Percentiles rank a stretch among this genome's conserved stretches.
Conservation (phyloP, 345 rosid species). For the Geranium brycei region DNA sequence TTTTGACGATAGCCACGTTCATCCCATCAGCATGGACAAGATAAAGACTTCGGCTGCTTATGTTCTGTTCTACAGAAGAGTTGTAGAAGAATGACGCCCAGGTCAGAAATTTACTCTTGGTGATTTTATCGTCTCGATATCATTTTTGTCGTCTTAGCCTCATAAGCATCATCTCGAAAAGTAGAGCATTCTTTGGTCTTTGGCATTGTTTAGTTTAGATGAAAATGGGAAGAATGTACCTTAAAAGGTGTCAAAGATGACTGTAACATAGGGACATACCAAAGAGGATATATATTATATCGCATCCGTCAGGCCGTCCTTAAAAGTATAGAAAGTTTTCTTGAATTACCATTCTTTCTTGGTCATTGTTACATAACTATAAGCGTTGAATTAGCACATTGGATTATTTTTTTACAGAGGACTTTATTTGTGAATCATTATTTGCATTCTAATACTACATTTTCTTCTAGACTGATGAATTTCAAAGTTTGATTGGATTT, state of each 20-base stretch:
- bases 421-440: slow-evolving; percentile 2
- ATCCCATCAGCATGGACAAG: slow-evolving; percentile 58
- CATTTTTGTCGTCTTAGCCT: slow-evolving; percentile 16
- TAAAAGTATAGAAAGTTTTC: neutral
- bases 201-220: slow-evolving; percentile 14
- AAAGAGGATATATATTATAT: neutral
- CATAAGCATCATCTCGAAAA: slow-evolving; percentile 6
- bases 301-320: too few species aligned
- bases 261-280: slow-evolving; percentile 13
- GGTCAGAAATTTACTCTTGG: slow-evolving; percentile 3
- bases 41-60: slow-evolving; percentile 91
- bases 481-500: too few species aligned
- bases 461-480: neutral
- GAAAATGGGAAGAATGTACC: slow-evolving; percentile 2
- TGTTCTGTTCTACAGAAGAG: slow-evolving; percentile 91
- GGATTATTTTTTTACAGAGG: slow-evolving; percentile 8
- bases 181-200: slow-evolving; percentile 21
- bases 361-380: slow-evolving; percentile 7
- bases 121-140: slow-evolving; percentile 11
- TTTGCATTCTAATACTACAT: neutral
- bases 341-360: slow-evolving; percentile 6
- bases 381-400: slow-evolving; percentile 7
- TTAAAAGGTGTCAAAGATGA: slow-evolving; percentile 15
- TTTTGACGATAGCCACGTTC: slow-evolving; percentile 82
- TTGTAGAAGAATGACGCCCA: slow-evolving; percentile 23